Evolutionary conservation across 2,329 filamentous ascomycete genomes (phyloP).

Genomic region (Zalaria sp.): DNA sequence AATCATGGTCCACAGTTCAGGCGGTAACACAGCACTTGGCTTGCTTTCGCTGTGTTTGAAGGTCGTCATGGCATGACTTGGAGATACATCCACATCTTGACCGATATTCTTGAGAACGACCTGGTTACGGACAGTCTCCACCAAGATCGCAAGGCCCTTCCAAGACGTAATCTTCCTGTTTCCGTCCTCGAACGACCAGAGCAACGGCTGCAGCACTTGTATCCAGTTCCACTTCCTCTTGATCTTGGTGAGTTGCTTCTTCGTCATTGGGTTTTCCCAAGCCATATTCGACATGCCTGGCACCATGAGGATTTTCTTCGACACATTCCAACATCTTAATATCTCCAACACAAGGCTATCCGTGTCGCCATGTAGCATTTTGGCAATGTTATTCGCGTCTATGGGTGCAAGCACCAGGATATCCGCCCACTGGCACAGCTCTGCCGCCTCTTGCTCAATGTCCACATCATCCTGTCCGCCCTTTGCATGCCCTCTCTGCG

Average conservation of each 20-base stretch:
- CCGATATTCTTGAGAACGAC: constrained; percentile 62
- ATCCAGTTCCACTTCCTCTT: constrained; percentile 79
- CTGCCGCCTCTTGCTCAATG: constrained; percentile 34
- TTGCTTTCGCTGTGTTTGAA: constrained; percentile 13
- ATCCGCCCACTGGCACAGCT: constrained; percentile 77
- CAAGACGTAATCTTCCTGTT: constrained; percentile 37
- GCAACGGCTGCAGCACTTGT: constrained; percentile 61
- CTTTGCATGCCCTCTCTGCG: constrained; percentile 9
- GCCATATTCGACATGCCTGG: constrained; percentile 80
- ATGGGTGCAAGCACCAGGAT: constrained; percentile 73
- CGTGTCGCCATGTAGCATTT: constrained; percentile 75
- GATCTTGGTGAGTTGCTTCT: constrained; percentile 74
- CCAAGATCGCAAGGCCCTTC: constrained; percentile 53
- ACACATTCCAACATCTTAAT: constrained; percentile 72
- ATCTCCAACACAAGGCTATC: constrained; percentile 71
- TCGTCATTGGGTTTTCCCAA: constrained; percentile 84
- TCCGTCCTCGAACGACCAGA: constrained; percentile 62
- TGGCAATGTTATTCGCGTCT: constrained; percentile 69
- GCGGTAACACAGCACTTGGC: constrained; percentile 41
- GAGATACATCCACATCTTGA: constrained; percentile 46
- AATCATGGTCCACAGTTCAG: constrained; percentile 81
- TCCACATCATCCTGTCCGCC: constrained; percentile 11
- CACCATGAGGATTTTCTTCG: constrained; percentile 71
- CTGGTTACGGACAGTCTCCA: constrained; percentile 63
- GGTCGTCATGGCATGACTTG: constrained; percentile 8